Conservation (phyloP, 495 filamentous ascomycete species). For the Astrothelium macrocarpum region DNA sequence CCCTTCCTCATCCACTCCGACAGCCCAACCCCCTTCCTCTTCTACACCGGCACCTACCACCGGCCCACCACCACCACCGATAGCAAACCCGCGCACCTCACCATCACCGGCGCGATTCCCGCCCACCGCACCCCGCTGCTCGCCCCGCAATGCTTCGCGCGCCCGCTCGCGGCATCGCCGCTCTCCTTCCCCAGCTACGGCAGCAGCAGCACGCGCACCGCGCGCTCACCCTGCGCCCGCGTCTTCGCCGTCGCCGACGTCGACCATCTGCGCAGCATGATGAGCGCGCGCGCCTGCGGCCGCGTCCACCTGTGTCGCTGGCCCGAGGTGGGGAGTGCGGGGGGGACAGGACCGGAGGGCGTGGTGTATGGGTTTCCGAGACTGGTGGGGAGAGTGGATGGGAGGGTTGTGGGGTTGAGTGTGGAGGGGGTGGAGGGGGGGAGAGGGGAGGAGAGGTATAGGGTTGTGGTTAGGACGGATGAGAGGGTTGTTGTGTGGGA, state of each 20-base stretch:
- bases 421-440: neutral
- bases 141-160: neutral
- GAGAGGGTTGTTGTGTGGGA: neutral
- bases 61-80: neutral
- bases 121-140: neutral
- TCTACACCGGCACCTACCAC: neutral
- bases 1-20: constrained; percentile 1
- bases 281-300: neutral
- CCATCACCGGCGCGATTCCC: neutral
- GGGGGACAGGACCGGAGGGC: neutral
- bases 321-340: neutral
- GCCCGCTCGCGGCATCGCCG: too few relatives aligned
- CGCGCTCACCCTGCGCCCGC: neutral
- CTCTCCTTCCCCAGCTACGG: neutral
- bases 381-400: neutral
- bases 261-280: neutral
- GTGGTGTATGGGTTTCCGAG: neutral
- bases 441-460: neutral
- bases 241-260: neutral
- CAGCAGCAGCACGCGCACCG: neutral
- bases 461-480: neutral
- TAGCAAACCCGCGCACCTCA: neutral
- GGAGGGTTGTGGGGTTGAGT: neutral
- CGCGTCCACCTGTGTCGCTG: neutral
- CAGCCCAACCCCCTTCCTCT: neutral